Base-by-base conservation (phyloP, 805 yeast species). In the Sungouiella blattae region DNA sequence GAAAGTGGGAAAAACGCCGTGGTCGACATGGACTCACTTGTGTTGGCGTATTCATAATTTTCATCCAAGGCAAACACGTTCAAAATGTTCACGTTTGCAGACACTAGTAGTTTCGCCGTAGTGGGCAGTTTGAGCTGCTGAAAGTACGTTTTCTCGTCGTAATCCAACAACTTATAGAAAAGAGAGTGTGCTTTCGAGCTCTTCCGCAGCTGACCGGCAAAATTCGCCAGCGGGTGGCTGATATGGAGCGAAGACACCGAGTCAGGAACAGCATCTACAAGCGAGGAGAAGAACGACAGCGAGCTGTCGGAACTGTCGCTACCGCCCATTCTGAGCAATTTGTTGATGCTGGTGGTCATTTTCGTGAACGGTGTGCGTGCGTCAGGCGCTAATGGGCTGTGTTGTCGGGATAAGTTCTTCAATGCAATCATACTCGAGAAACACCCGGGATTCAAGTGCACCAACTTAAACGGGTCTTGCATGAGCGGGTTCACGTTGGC, bases 371-470 rank as follows among this genome's bases (percentile, higher is more conserved):
- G 57, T 30, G 52, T 60, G 26, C 50, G 49, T 6, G 40, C 25
- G 3, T 43, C 47, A 5, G 32, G 30, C 11, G 30, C 26, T n/a
- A n/a, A n/a, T 13, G 38, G 28, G 3, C 41, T 26, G 26, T 37
- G 20, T 11, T 33, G 47, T 25, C 12, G 37, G 15, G 11, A 18
- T 12, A 36, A 11, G 24, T 18, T 26, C 6, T 39, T 31, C 20
- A 52, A 28, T 9, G 38, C 43, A 7, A 55, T 35, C 26, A 54
- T 39, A 3, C 43, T 33, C 7, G 47, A 39, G 13, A 70, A 40
- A 43, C 81, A 76, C 0, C 83, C 80, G 0, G 82, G 80, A 13
- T 71, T 75, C 35, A 77, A 54, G 45, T 71, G 77, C 14, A 76
- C 77, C 18, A 65, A 58, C 35, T 65, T 64, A 47, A 71, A 77